Conservation (phyloP, 2,329 filamentous ascomycete genomes). For the Dactylonectria estremocensis region DNA sequence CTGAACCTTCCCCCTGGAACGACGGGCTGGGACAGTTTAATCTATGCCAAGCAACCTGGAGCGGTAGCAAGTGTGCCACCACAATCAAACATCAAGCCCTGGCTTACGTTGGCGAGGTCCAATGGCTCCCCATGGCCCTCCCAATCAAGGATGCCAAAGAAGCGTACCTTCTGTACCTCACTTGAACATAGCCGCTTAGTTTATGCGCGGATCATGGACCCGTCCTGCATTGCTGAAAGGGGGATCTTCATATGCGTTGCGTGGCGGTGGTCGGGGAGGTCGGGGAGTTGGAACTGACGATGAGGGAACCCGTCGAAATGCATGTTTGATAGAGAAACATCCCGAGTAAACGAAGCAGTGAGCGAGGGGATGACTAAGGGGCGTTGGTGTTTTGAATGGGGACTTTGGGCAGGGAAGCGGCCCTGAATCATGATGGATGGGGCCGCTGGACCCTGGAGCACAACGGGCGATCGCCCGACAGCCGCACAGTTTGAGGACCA, state of each 20-base stretch:
- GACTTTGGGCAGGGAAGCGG: neutral
- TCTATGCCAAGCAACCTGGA: constrained; percentile 10
- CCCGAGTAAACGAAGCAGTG: neutral
- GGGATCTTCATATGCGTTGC: neutral
- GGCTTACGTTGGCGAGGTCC: constrained; percentile 27
- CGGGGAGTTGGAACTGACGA: neutral
- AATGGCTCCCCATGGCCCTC: constrained; percentile 5
- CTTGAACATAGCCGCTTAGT: neutral
- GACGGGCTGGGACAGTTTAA: neutral
- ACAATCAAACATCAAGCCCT: constrained; percentile 7
- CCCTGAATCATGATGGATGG: constrained; percentile 9
- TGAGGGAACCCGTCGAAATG: neutral
- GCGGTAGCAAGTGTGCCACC: constrained; percentile 8
- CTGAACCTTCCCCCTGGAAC: constrained; percentile 1
- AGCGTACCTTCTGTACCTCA: neutral
- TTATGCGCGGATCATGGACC: neutral
- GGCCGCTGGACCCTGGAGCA: neutral
- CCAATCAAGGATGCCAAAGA: neutral
- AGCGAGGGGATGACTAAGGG: neutral
- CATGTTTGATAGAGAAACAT: neutral
- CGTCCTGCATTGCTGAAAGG: neutral
- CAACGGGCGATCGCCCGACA: constrained; percentile 50
- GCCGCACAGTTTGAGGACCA: constrained; percentile 39
- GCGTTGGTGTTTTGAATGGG: neutral
- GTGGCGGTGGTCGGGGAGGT: constrained; percentile 5